Evolutionary conservation across 2,329 filamentous ascomycete species (phyloP).

Genomic region (Aureobasidium subglaciale): DNA sequence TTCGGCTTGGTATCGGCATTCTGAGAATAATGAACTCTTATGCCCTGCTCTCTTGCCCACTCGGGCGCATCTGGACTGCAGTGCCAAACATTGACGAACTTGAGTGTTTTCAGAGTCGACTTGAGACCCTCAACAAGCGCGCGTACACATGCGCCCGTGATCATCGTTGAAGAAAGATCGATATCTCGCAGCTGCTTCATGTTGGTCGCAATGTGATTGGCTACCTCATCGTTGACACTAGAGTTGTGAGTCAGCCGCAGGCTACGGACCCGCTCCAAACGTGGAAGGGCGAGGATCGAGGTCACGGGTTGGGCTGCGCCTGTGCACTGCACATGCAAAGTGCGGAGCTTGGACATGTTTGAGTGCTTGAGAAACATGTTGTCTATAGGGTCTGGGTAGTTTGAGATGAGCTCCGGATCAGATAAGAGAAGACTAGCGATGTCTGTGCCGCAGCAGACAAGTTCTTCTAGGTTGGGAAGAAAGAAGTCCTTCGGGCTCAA

Average conservation of each 20-base stretch:
- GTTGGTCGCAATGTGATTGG: neutral
- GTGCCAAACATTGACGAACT: slow-evolving; percentile 29
- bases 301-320: neutral
- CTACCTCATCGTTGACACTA: slow-evolving; percentile 6
- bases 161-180: slow-evolving; percentile 30
- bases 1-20: neutral
- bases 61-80: slow-evolving; percentile 35
- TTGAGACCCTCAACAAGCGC: slow-evolving; percentile 26
- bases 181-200: slow-evolving; percentile 23
- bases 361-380: neutral
- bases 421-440: slow-evolving; percentile 1
- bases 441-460: slow-evolving; percentile 7
- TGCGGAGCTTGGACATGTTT: slow-evolving; percentile 1
- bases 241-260: slow-evolving; percentile 8
- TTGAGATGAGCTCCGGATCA: neutral
- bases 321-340: neutral
- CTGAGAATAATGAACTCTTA: slow-evolving; percentile 23
- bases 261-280: slow-evolving; percentile 5
- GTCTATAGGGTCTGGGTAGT: neutral
- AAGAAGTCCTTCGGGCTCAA: slow-evolving; percentile 1
- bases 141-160: slow-evolving; percentile 37
- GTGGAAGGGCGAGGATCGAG: slow-evolving; percentile 4
- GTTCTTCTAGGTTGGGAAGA: slow-evolving; percentile 9
- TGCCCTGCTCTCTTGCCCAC: slow-evolving; percentile 33
- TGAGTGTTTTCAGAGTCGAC: slow-evolving; percentile 13